Evolutionary conservation across 768 basidiomycete species (phyloP), one percentile per base, ranked within the genome.

Genomic region (Hericium rajendrae): DNA sequence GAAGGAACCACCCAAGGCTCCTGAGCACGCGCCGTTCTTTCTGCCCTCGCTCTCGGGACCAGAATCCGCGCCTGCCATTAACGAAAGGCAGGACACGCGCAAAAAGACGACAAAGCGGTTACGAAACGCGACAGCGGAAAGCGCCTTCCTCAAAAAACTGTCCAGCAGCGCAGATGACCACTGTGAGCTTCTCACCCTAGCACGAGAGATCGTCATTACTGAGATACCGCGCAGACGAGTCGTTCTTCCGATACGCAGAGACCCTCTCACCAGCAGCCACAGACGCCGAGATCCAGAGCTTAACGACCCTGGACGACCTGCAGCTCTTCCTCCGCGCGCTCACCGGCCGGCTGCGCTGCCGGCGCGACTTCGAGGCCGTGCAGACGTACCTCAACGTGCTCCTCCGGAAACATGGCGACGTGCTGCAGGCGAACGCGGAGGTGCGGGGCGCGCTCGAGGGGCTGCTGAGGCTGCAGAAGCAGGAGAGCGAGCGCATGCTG

Each of bases 11-110:
- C 93, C 94, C 6, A 97, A 98, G 71, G 88, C 86, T 24, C 91
- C 92, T 12, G 95, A 97, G 72, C 82, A 91, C 59, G 95, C 94
- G 1, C 97, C 97, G 0, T 99, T 99, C 77, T 99, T 98, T 77
- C 75, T 99, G 15, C 97, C 95, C 20, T 92, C 94, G 1, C 72
- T 97, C 11, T 86, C 89, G 4, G 95, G 94, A 57, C 78, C 83
- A 16, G 81, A 91, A 16, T 95, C 97, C 68, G 88, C 82, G 13
- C 68, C 86, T 5, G 71, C 76, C 71, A 70, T 75, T 70, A 54
- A 66, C 61, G 62, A 68, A 68, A 52, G 71, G 62, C 60, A 65
- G 59, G 32, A 73, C 71, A 66, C 48, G 76, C 16, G 16, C 49
- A 84, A 39, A 82, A 80, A 57, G 70, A 71, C 12, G 73, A 76